Conservation (phyloP, 1,284 basidiomycete genomes). For the Tremellales sp. region DNA sequence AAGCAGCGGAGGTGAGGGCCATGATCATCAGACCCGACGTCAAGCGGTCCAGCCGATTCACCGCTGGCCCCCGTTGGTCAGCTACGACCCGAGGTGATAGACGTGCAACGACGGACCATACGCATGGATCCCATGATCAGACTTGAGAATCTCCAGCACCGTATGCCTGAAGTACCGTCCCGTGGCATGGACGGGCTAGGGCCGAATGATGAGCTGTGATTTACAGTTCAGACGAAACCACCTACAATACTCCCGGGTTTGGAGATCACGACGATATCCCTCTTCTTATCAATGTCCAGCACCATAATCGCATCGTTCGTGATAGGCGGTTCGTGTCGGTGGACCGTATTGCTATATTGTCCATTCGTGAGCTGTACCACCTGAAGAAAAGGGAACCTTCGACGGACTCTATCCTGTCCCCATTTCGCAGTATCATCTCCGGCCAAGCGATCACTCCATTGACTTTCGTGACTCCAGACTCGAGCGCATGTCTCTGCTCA, state of each 20-base stretch:
- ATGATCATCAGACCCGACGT: constrained; percentile 97
- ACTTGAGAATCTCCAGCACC: constrained; percentile 77
- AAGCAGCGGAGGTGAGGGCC: constrained; percentile 69
- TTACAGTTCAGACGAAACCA: constrained; percentile 29
- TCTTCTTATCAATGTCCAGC: constrained; percentile 68
- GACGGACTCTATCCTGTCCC: constrained; percentile 83
- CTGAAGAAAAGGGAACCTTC: background rate
- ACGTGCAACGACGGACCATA: constrained; percentile 61
- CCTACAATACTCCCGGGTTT: constrained; percentile 89
- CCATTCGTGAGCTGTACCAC: constrained; percentile 1
- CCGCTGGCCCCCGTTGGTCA: constrained; percentile 56
- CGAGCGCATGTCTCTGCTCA: constrained; percentile 74
- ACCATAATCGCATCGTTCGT: constrained; percentile 81
- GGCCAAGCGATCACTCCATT: constrained; percentile 80
- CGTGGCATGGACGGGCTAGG: constrained; percentile 79
- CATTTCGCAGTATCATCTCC: constrained; percentile 75
- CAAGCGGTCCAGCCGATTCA: constrained; percentile 89
- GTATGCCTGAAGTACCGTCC: constrained; percentile 86
- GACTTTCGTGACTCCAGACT: constrained; percentile 90
- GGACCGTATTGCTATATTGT: constrained; percentile 75
- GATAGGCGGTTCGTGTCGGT: constrained; percentile 94
- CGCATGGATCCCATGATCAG: constrained; percentile 79
- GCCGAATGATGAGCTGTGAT: too few relatives aligned
- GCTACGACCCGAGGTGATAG: background rate
- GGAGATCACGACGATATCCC: constrained; percentile 84